phyloP scores from a whole-genome alignment of 2,329 filamentous ascomycete species.

The Colletotrichum abscissum region DNA sequence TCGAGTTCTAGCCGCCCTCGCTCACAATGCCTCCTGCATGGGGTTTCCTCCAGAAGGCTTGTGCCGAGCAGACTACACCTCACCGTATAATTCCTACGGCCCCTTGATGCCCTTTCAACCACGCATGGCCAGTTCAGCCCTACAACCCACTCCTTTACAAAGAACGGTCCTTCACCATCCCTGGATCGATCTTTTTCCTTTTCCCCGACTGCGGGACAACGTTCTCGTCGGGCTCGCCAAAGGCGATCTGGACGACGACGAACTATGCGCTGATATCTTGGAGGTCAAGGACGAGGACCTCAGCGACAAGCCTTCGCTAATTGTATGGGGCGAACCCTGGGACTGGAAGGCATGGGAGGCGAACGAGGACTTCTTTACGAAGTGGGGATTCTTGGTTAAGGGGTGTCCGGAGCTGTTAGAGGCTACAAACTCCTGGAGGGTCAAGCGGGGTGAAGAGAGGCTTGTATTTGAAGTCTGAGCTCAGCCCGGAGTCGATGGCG shows the following conservation, averaged over 20 bases:
- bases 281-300: background rate
- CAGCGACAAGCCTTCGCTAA: slow-evolving; percentile 43
- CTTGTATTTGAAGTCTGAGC: slow-evolving; percentile 30
- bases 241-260: slow-evolving; percentile 14
- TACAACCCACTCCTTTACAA: background rate
- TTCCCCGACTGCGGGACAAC: slow-evolving; percentile 42
- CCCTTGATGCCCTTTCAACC: background rate
- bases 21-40: slow-evolving; percentile 22
- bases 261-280: slow-evolving; percentile 15
- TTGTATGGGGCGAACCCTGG: slow-evolving; percentile 62
- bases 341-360: slow-evolving; percentile 59
- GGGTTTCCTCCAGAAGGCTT: slow-evolving; percentile 26
- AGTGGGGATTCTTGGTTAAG: slow-evolving; percentile 53
- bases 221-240: slow-evolving; percentile 26
- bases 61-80: slow-evolving; percentile 20
- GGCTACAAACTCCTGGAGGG: slow-evolving; percentile 50
- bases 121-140: background rate
- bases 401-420: slow-evolving; percentile 50
- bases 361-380: slow-evolving; percentile 54
- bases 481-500: too few species aligned
- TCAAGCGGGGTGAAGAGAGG: slow-evolving; percentile 11
- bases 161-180: slow-evolving; percentile 40
- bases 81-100: background rate
- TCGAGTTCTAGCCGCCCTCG: slow-evolving; percentile 29
- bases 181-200: slow-evolving; percentile 46